Percentiles rank a stretch among this genome's conserved stretches.
These are phyloP conservation scores for Lindgomyces ingoldianus DNA, from an alignment of 495 filamentous ascomycete species.

Conservation along the genomic window DNA sequence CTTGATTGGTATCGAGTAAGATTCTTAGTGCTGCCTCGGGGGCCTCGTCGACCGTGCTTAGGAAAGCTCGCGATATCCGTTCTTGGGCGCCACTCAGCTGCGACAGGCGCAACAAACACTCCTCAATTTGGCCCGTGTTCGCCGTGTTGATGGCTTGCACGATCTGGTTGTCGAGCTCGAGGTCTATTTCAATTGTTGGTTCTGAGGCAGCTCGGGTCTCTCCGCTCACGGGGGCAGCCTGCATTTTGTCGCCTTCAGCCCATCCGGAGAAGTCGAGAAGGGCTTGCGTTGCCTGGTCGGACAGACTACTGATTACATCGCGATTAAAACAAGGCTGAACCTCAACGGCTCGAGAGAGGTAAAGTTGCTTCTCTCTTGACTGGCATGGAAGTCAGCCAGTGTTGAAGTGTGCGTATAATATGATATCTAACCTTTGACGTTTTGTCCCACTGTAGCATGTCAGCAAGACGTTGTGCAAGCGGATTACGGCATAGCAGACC, in stretches of 20 bases:
- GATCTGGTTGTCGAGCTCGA: conserved; percentile 84
- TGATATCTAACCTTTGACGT: conserved; percentile 74
- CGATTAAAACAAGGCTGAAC: conserved; percentile 98
- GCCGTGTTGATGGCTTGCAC: conserved; percentile 80
- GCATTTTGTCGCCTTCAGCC: conserved; percentile 92
- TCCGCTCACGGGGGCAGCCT: conserved; percentile 53
- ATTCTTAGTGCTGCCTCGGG: conserved; percentile 72
- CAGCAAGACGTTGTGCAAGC: conserved; percentile 31
- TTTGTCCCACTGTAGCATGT: conserved; percentile 82
- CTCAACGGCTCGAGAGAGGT: conserved; percentile 92
- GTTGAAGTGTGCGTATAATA: conserved; percentile 7
- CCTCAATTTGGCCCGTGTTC: conserved; percentile 62
- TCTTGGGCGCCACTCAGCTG: conserved; percentile 62
- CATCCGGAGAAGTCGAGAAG: conserved; percentile 90
- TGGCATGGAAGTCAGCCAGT: conserved; percentile 45
- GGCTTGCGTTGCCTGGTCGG: conserved; percentile 92
- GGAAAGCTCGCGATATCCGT: conserved; percentile 81
- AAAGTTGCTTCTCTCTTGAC: conserved; percentile 96
- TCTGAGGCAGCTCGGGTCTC: conserved; percentile 1
- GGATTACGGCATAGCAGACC: conserved; percentile 45
- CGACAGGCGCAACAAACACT: conserved; percentile 62
- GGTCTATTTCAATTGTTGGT: conserved; percentile 58
- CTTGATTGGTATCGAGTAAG: conserved; percentile 74
- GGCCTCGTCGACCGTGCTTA: conserved; percentile 83
- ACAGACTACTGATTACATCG: conserved; percentile 91